Conservation (phyloP, 1,284 basidiomycete species). For the Schizophyllum amplum region DNA sequence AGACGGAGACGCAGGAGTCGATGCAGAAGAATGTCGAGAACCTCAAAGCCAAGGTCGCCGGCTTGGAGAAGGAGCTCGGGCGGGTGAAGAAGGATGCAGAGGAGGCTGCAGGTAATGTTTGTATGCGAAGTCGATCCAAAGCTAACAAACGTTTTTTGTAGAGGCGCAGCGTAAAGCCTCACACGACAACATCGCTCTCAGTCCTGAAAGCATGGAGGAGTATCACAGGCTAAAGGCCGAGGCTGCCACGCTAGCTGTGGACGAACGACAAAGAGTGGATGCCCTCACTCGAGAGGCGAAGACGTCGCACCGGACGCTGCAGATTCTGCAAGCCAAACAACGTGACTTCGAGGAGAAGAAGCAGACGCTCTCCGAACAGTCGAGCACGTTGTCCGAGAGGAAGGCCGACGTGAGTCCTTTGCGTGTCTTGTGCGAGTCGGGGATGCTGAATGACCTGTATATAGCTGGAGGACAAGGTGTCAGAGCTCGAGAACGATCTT, state of each 20-base stretch:
- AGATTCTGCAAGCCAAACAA: conserved; percentile 61
- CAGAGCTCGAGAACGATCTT: conserved; percentile 45
- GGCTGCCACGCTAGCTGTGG: conserved; percentile 72
- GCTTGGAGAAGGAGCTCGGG: conserved; percentile 57
- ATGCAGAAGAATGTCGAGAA: conserved; percentile 64
- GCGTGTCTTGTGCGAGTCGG: not conserved
- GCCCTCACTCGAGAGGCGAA: conserved; percentile 80
- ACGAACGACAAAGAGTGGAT: conserved; percentile 85
- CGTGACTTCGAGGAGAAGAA: conserved; percentile 59
- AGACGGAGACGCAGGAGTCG: conserved; percentile 54
- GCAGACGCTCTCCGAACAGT: conserved; percentile 56
- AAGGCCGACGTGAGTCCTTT: conserved; percentile 43
- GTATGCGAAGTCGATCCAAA: not conserved
- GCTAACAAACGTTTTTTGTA: conserved; percentile 19
- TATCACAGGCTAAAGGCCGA: conserved; percentile 79
- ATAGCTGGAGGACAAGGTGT: conserved; percentile 59
- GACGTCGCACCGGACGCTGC: conserved; percentile 55
- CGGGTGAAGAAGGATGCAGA: conserved; percentile 66
- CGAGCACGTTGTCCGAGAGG: conserved; percentile 43
- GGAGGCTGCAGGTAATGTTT: conserved; percentile 58
- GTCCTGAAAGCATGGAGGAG: conserved; percentile 78
- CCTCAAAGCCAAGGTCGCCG: conserved; percentile 52
- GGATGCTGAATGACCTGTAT: not conserved
- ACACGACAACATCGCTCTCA: conserved; percentile 70
- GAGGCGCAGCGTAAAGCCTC: conserved; percentile 74